A percentile compares a stretch with the other conserved stretches of the same genome.
Conservation (phyloP, 352 stramenopile species). For the Phytophthora aleatoria region DNA sequence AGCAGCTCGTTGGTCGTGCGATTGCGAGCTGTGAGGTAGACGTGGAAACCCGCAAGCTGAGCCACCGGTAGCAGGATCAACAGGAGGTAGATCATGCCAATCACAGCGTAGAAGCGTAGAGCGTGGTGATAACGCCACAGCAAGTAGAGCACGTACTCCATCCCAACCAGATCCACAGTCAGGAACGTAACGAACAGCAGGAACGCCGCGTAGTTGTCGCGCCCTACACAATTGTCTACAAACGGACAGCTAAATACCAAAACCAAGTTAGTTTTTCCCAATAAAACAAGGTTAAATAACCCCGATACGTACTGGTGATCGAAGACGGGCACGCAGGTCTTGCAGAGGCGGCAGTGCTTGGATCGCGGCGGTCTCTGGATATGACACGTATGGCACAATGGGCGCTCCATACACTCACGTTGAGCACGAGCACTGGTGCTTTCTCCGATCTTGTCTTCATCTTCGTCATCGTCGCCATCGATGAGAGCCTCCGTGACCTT, state of each 20-base stretch:
- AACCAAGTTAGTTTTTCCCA: constrained; percentile 10
- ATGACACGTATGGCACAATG: constrained; percentile 86
- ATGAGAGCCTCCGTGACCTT: constrained; percentile 58
- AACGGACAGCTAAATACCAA: constrained; percentile 89
- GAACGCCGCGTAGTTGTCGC: constrained; percentile 96
- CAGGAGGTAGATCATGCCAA: constrained; percentile 53
- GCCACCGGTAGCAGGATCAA: constrained; percentile 53
- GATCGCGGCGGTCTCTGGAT: constrained; percentile 75
- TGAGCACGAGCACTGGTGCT: constrained; percentile 24
- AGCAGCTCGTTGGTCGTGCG: constrained; percentile 84
- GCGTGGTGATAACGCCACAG: constrained; percentile 51
- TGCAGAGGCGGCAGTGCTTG: constrained; percentile 92
- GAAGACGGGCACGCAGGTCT: constrained; percentile 95
- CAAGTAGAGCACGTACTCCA: constrained; percentile 69
- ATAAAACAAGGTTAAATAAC: background rate
- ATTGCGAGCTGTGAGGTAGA: constrained; percentile 76
- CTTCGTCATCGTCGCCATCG: constrained; percentile 19
- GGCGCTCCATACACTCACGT: constrained; percentile 52
- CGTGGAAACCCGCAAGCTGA: constrained; percentile 69
- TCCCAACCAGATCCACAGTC: constrained; percentile 45
- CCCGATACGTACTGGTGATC: constrained; percentile 94
- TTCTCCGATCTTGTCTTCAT: constrained; percentile 22
- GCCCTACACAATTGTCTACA: constrained; percentile 98
- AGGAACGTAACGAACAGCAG: constrained; percentile 64
- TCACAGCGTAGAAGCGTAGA: constrained; percentile 32